Base-by-base conservation (phyloP, 2,329 filamentous ascomycete genomes). In the Paracamarosporium sp. region DNA sequence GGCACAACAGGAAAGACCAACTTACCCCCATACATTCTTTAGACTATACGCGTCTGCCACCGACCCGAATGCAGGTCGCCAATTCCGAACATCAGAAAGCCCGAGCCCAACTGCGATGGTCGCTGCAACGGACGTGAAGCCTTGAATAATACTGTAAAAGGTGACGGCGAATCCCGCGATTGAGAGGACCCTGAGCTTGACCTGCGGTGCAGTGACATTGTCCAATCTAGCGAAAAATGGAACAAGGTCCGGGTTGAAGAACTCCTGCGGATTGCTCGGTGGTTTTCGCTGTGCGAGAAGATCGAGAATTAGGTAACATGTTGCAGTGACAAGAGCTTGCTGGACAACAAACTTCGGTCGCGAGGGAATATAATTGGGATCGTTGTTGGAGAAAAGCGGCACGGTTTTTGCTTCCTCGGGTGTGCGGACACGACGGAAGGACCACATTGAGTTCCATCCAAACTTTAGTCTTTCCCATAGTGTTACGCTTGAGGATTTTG, bases 131-230 rank as follows among this genome's bases (percentile, higher is more conserved):
- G 50, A 36, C n/a, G 44, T 28, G 20, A 36, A 22, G 13, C 50
- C 40, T 17, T 53, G 40, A 5, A 53, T 53, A n/a, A 53, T 36
- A 12, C 40, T 36, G 17, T 45, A 53, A 22, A 53, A 36, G 15
- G 50, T 53, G 9, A 45, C 50, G 4, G 40, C 50, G 44, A 53
- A 46, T 20, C 50, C 50, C 5, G 40, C 41, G 20, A 53, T 53
- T 2, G 51, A 38, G 30, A 53, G 51, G 12, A 30, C 41, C 5
- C 51, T 13, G 12, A 35, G 28, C 31, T 45, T 53, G 27, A 46
- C 11, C 28, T 53, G 28, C n/a, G 51, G 1, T 9, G 30, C 22
- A 2, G 51, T 38, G 17, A 46, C 51, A 25, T 30, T 38, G 31
- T 9, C 15, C 2, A 46, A 31, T 11, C 30, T 22, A 3, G 40